A percentile compares a stretch with the other conserved stretches of the same genome.
phyloP scores from a whole-genome alignment of 495 filamentous ascomycete species.

The Penicillium egyptiacum region DNA sequence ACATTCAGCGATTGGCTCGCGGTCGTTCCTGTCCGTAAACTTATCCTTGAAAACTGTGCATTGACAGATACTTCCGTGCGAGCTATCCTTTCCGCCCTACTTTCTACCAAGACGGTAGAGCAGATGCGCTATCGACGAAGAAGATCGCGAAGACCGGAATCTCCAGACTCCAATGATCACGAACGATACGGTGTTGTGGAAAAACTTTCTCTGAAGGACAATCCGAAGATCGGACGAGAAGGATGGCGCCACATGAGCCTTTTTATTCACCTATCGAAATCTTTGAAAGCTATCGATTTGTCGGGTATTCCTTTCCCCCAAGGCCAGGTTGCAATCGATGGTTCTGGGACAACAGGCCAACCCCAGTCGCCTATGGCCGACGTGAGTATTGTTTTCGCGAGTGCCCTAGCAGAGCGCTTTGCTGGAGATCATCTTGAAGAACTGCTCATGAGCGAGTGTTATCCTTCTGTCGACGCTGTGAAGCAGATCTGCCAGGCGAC shows the following conservation, averaged over 20 bases:
- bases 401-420: slow-evolving; percentile 72
- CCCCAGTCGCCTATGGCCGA: slow-evolving; percentile 34
- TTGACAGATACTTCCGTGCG: slow-evolving; percentile 83
- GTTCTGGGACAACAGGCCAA: slow-evolving; percentile 5
- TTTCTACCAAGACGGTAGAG: slow-evolving; percentile 71
- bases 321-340: slow-evolving; percentile 23
- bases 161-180: slow-evolving; percentile 22
- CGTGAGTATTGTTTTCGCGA: slow-evolving; percentile 62
- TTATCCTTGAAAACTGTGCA: slow-evolving; percentile 82
- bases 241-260: slow-evolving; percentile 91
- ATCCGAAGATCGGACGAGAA: slow-evolving; percentile 74
- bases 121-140: slow-evolving; percentile 50
- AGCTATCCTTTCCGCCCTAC: slow-evolving; percentile 79
- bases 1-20: slow-evolving; percentile 93
- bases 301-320: slow-evolving; percentile 81
- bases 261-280: slow-evolving; percentile 86
- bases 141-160: slow-evolving; percentile 29
- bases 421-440: slow-evolving; percentile 77
- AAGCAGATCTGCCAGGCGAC: slow-evolving; percentile 72
- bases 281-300: slow-evolving; percentile 81
- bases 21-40: slow-evolving; percentile 81
- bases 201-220: slow-evolving; percentile 86
- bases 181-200: slow-evolving; percentile 73
- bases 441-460: slow-evolving; percentile 78
- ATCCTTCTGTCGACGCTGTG: slow-evolving; percentile 66